Evolutionary conservation across 192 early-diverging fungal species (phyloP), one percentile per base, ranked within the genome.

Genomic region (Spinellus fusiger): DNA sequence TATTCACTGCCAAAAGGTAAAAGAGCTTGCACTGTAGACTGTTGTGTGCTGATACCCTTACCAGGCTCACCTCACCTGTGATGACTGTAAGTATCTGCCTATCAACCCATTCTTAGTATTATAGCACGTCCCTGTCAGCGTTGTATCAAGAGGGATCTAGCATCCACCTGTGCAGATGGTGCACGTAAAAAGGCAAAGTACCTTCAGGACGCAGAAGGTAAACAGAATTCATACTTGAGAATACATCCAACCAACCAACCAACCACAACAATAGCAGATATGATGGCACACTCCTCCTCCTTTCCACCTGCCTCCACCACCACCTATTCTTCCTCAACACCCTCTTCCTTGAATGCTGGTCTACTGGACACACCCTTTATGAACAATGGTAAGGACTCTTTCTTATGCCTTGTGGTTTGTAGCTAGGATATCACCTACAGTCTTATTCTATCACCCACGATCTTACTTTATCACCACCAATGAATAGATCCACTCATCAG

Each of bases 151-250:
- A 74, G 86, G 32, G 90, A 89, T 26, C 60, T 92, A 22, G 86
- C 76, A 3, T 70, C 64, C 27, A 84, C 87, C 0, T 95, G 94
- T 66, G 80, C 85, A 3, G 95, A 97, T 65, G 95, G 95, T 23
- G 73, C 78, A 46, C 81, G 95, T 56, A 97, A 95, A 69, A 92
- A 89, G 69, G 93, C 95, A 40, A 97, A 97, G 71, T 97, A 97
- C 60, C 77, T 97, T 54, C 80, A 87, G 62, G 91, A 92, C 50
- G 73, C 72, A n/a, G 79, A 81, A 54, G 83, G 80, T 52, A 70
- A 23, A n/a, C n/a, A n/a, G n/a, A n/a, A n/a, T n/a, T n/a, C n/a
- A 13, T 44, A n/a, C n/a, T 44, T 26, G 5, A 22, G 20, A 50
- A 50, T 26, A 26, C 49, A 40, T 50, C 26, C 16, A 50, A 26